Conservation (phyloP, 164 flowering plant species). For the Amborella trichopoda region DNA sequence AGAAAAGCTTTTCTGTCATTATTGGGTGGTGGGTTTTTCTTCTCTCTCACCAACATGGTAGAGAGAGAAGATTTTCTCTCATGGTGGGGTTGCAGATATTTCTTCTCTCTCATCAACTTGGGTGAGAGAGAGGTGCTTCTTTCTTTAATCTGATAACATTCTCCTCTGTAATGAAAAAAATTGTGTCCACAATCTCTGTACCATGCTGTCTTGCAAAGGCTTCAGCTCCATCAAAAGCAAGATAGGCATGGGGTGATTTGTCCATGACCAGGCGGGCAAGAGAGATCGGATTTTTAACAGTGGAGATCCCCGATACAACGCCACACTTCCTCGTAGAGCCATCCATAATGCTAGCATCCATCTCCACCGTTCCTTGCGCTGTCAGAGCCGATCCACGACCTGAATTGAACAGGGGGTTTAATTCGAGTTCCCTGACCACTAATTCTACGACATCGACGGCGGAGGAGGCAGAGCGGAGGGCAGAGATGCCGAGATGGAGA, state of each 20-base stretch:
- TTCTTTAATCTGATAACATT: conserved; percentile 71
- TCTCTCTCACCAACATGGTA: too few species aligned
- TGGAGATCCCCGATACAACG: conserved; percentile 86
- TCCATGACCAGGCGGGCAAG: conserved; percentile 97
- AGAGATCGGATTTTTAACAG: conserved; percentile 86
- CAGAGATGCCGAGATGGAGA: conserved; percentile 71
- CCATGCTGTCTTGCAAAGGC: conserved; percentile 84
- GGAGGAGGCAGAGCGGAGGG: conserved; percentile 55
- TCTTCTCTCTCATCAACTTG: too few species aligned
- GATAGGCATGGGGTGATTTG: conserved; percentile 90
- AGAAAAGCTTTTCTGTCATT: too few species aligned
- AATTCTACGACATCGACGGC: conserved; percentile 95
- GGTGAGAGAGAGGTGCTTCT: too few species aligned
- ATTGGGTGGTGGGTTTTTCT: too few species aligned
- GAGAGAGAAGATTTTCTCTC: too few species aligned
- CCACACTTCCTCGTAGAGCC: conserved; percentile 72
- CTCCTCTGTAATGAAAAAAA: conserved; percentile 73
- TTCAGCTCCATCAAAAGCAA: conserved; percentile 90
- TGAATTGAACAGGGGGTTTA: conserved; percentile 81
- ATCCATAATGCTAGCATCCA: conserved; percentile 99
- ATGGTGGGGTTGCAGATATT: too few species aligned
- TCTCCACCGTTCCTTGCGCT: conserved; percentile 85
- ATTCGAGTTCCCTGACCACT: conserved; percentile 84
- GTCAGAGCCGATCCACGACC: conserved; percentile 96
- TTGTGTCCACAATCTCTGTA: conserved; percentile 60